phyloP scores from a whole-genome alignment of 306 rosid genomes.

The Glycine soja region DNA sequence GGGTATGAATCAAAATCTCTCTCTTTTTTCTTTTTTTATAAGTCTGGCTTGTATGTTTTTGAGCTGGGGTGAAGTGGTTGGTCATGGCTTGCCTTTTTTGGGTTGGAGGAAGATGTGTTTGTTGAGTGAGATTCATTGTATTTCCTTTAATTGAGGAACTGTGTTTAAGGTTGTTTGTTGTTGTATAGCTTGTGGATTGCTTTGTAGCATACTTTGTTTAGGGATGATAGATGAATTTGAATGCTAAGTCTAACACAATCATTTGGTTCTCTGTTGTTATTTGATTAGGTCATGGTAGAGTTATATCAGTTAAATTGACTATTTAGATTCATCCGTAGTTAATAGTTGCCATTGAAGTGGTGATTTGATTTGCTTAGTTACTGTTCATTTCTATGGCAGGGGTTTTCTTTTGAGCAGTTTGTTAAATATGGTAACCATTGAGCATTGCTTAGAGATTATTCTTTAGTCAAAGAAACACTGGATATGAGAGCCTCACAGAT shows the following conservation, averaged over 20 bases:
- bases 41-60: too few relatives aligned
- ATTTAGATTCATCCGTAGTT: slow-evolving; percentile 19
- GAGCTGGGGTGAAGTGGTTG: too few relatives aligned
- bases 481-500: not conserved
- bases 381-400: not conserved
- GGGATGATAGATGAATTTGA: slow-evolving; percentile 15
- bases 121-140: not conserved
- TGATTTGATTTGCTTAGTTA: slow-evolving; percentile 35
- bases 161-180: not conserved
- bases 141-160: slow-evolving; percentile 29
- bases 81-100: not conserved
- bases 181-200: not conserved
- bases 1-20: not conserved
- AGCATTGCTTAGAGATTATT: not conserved
- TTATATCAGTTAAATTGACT: not conserved
- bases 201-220: not conserved
- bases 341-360: not conserved
- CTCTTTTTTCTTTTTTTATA: too few relatives aligned
- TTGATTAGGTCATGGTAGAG: slow-evolving; percentile 2
- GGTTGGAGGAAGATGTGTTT: not conserved
- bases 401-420: slow-evolving; percentile 16
- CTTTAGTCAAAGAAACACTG: not conserved
- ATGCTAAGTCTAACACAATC: not conserved
- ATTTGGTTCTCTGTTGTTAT: not conserved
- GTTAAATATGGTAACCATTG: not conserved